Evolutionary conservation across 202 grass and related monocot genomes (phyloP).

Genomic region (Schoenoplectus triqueter): DNA sequence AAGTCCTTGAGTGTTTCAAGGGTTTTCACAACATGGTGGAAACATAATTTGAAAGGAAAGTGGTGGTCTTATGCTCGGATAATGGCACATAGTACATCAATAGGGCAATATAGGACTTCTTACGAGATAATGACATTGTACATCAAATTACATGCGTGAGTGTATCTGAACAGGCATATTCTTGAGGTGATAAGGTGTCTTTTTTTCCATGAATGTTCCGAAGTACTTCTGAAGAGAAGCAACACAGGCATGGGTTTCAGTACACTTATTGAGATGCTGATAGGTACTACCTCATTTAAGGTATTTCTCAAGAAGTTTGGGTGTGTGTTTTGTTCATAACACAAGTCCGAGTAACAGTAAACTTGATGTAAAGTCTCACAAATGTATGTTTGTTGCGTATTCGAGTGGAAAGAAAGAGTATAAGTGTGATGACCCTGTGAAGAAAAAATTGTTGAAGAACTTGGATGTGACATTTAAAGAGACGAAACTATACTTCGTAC

Average conservation of each 20-base stretch:
- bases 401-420: too few relatives aligned
- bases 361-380: too few relatives aligned
- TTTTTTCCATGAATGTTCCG: background rate
- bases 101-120: too few relatives aligned
- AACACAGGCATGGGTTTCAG: background rate
- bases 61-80: background rate
- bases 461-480: too few relatives aligned
- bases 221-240: background rate
- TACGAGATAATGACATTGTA: background rate
- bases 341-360: too few relatives aligned
- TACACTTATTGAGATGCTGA: background rate
- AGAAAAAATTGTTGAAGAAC: too few relatives aligned
- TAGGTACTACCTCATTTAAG: background rate
- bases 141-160: conserved; percentile 14
- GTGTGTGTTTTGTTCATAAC: too few relatives aligned
- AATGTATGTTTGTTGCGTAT: too few relatives aligned
- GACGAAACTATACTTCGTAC: background rate
- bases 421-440: too few relatives aligned
- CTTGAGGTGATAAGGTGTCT: background rate
- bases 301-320: too few relatives aligned
- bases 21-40: background rate
- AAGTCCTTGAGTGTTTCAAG: background rate
- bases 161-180: background rate
- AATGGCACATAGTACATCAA: too few relatives aligned
- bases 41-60: background rate